phyloP scores from a whole-genome alignment of 441 rosid genomes.

The Mallotus repandus region DNA sequence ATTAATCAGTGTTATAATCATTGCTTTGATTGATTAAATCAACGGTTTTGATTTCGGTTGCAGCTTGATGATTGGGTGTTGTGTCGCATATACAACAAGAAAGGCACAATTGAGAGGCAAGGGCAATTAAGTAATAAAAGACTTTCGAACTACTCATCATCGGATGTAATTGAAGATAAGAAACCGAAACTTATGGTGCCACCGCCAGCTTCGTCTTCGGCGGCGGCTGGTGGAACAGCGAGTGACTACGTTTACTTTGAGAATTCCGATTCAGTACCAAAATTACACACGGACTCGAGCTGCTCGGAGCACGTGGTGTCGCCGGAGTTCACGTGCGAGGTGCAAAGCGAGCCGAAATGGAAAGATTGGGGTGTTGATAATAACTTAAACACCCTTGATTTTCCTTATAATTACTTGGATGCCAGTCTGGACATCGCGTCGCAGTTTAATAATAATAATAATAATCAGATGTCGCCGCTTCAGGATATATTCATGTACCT shows the following conservation, averaged over 20 bases:
- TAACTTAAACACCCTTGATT: slow-evolving; percentile 28
- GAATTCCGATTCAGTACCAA: slow-evolving; percentile 77
- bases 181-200: slow-evolving; percentile 44
- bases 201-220: slow-evolving; percentile 16
- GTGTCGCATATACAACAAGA: slow-evolving; percentile 92
- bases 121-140: background rate
- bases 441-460: slow-evolving; percentile 29
- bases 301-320: slow-evolving; percentile 83
- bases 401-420: slow-evolving; percentile 50
- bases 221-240: slow-evolving; percentile 23
- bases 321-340: slow-evolving; percentile 76
- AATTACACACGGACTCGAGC: slow-evolving; percentile 74
- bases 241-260: slow-evolving; percentile 49
- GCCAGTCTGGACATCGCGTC: slow-evolving; percentile 39
- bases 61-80: slow-evolving; percentile 97
- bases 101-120: slow-evolving; percentile 56
- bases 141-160: background rate
- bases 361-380: slow-evolving; percentile 47
- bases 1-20: no score
- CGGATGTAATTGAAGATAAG: slow-evolving; percentile 24
- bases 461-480: slow-evolving; percentile 57
- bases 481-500: slow-evolving; percentile 67
- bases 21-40: background rate
- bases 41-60: background rate
- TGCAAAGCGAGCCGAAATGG: slow-evolving; percentile 78